These are phyloP conservation scores for Yamadazyma diospyri DNA, from an alignment of 1,139 yeast species.

Conservation along the genomic window DNA sequence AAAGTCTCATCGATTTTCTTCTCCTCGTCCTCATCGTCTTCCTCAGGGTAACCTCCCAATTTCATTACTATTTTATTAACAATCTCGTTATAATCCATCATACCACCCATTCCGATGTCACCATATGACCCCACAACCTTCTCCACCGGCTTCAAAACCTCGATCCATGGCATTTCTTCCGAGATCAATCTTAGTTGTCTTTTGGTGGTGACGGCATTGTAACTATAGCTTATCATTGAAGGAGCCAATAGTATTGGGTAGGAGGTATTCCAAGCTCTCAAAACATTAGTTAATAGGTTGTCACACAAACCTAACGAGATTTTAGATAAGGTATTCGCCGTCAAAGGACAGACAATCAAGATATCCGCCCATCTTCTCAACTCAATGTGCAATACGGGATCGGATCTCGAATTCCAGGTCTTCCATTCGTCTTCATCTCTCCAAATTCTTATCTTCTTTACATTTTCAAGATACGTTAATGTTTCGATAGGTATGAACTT, in stretches of 20 bases:
- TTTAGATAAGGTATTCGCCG: constrained; percentile 90
- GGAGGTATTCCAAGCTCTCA: constrained; percentile 89
- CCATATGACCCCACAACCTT: constrained; percentile 92
- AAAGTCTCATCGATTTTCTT: constrained; percentile 30
- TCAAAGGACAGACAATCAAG: constrained; percentile 79
- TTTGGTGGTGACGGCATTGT: constrained; percentile 82
- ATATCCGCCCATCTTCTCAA: constrained; percentile 95
- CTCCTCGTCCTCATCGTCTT: constrained; percentile 72
- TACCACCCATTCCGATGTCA: constrained; percentile 92
- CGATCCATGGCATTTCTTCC: constrained; percentile 92
- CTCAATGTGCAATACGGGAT: constrained; percentile 91
- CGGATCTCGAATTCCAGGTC: constrained; percentile 80
- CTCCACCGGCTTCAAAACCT: constrained; percentile 84
- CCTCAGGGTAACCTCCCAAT: constrained; percentile 89
- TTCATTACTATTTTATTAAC: constrained; percentile 80
- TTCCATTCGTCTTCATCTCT: constrained; percentile 90
- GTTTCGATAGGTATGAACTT: constrained; percentile 69
- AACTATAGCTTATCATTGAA: constrained; percentile 89
- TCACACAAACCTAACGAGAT: constrained; percentile 88
- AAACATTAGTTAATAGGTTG: constrained; percentile 79
- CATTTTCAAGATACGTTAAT: constrained; percentile 31
- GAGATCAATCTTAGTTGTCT: constrained; percentile 70
- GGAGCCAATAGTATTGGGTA: constrained; percentile 89
- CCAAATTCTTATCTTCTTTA: constrained; percentile 65
- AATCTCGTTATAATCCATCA: constrained; percentile 89